phyloP scores from a whole-genome alignment of 768 basidiomycete genomes.

The Agaricus subrufescens region DNA sequence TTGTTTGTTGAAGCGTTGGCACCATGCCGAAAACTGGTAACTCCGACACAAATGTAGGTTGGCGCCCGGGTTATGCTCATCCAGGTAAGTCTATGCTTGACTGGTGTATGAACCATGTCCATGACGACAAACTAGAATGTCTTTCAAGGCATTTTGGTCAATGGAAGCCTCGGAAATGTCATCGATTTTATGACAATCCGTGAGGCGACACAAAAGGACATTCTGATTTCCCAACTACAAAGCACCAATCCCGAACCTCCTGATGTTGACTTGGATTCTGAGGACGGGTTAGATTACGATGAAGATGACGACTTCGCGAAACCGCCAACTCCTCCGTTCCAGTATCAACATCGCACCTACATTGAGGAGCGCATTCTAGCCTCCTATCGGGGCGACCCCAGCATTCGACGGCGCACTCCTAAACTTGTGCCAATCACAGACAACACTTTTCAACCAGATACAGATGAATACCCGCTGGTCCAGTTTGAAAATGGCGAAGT shows the following conservation, averaged over 20 bases:
- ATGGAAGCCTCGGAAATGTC: slow-evolving; percentile 60
- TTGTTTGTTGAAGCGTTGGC: neutral
- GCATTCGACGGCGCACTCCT: neutral
- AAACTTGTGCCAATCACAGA: neutral
- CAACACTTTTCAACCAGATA: neutral
- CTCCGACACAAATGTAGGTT: slow-evolving; percentile 31
- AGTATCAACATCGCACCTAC: neutral
- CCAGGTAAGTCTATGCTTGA: slow-evolving; percentile 31
- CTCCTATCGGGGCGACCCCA: neutral
- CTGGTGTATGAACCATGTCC: neutral
- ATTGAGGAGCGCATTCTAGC: slow-evolving; percentile 1
- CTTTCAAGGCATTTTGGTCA: slow-evolving; percentile 56
- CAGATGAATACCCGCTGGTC: slow-evolving; percentile 51
- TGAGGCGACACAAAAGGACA: slow-evolving; percentile 38
- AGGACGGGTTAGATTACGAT: slow-evolving; percentile 5
- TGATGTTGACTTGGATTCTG: neutral
- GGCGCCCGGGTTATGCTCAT: slow-evolving; percentile 82
- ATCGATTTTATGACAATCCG: slow-evolving; percentile 40
- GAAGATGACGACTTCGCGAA: neutral
- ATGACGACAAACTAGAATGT: slow-evolving; percentile 41
- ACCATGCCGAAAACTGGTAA: neutral
- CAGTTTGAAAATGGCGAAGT: slow-evolving; percentile 44
- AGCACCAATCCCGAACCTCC: neutral
- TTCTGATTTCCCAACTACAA: slow-evolving; percentile 25
- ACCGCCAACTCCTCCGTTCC: neutral